Evolutionary conservation across 2,329 filamentous ascomycete species (phyloP), one percentile per base, ranked within the genome.

Genomic region (Ophiostoma sp.): DNA sequence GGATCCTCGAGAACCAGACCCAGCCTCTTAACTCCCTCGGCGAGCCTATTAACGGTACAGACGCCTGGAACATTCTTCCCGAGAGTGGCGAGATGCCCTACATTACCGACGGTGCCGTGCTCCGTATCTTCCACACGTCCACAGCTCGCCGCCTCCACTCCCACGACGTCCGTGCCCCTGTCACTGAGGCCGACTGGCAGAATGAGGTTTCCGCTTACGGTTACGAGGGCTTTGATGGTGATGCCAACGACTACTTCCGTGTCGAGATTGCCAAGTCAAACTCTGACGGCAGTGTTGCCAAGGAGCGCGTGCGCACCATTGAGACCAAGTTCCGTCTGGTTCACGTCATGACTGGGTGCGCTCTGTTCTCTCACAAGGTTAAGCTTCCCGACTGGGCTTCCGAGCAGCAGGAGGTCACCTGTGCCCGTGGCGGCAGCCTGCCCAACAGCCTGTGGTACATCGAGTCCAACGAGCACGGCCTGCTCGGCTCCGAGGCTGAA

Each of bases 401-500:
- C 68, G 95, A 98, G 79, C 95, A 99, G 80, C 95, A 99, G 79
- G 95, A 99, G 80, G 95, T 99, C n/a, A 98, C 94, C 27, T 99
- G 95, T 78, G 95, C 95, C 8, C 90, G 89, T 75, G 90, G 92
- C 67, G 95, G 93, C 75, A 97, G 93, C 73, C 83, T 97, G 52
- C 95, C 95, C 70, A 99, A 99, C 86, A 97, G 93, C 76, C 82
- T 99, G 75, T 99, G 95, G 95, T 98, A 97, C 77, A 84, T 99
- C 73, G 95, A 99, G 81, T 87, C 88, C 74, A 99, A 99, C 79
- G 85, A 89, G 72, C 95, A 98, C 77, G 91, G 93, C 13, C 83
- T 87, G 76, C 86, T 97, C 69, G 87, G 87, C 31, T 84, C 85
- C 1, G 85, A 90, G 73, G 89, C 92, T 17, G 95, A 98, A 79